Evolutionary conservation across 768 basidiomycete genomes (phyloP).

Genomic region (Rhizopogon vinicolor): DNA sequence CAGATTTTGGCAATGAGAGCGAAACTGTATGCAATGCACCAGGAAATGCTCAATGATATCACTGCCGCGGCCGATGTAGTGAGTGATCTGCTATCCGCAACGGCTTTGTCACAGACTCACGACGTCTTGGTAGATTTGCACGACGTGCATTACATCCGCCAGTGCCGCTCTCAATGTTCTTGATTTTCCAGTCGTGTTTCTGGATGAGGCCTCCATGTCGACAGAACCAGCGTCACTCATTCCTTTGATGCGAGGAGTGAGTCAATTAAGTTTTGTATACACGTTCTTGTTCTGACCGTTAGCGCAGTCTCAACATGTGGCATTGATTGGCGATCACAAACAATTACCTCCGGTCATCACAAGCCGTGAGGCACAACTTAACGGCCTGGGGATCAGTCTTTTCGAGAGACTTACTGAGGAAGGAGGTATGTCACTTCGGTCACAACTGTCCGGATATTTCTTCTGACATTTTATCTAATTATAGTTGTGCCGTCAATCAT

Average conservation of each 20-base stretch:
- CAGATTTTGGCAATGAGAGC: constrained; percentile 29
- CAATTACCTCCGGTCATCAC: constrained; percentile 88
- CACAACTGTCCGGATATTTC: background rate
- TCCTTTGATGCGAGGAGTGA: constrained; percentile 90
- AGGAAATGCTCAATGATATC: constrained; percentile 61
- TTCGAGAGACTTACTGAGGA: constrained; percentile 90
- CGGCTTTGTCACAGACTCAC: constrained; percentile 4
- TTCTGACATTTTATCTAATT: constrained; percentile 7
- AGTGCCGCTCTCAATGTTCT: constrained; percentile 58
- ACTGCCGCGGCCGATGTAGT: constrained; percentile 72
- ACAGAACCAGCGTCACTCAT: constrained; percentile 91
- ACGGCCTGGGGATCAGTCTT: constrained; percentile 74
- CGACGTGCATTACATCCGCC: constrained; percentile 81
- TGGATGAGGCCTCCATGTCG: constrained; percentile 96
- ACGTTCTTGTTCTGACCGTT: constrained; percentile 5
- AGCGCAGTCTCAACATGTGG: constrained; percentile 68
- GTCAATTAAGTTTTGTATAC: constrained; percentile 28
- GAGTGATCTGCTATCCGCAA: constrained; percentile 23
- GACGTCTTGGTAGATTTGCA: constrained; percentile 59
- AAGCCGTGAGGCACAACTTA: constrained; percentile 66
- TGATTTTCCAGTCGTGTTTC: constrained; percentile 90
- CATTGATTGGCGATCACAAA: constrained; percentile 96
- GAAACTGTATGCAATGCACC: constrained; percentile 50
- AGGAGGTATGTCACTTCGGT: constrained; percentile 49
- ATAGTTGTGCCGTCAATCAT: constrained; percentile 84